phyloP scores from a whole-genome alignment of 1,284 basidiomycete genomes.

The Moniliella sp. region DNA sequence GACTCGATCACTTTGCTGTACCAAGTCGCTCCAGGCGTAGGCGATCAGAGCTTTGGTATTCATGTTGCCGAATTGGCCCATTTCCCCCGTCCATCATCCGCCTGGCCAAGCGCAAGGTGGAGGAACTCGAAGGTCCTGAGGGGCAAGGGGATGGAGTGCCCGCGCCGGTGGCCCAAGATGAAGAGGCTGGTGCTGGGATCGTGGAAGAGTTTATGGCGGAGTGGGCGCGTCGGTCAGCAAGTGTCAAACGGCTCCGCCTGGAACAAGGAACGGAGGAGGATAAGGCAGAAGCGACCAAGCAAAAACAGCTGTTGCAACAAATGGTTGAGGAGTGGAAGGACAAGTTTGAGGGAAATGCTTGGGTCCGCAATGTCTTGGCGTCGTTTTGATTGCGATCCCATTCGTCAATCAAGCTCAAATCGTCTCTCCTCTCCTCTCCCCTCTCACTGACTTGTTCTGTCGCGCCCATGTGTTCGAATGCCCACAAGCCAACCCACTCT shows the following conservation, averaged over 20 bases:
- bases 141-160: no score
- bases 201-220: constrained; percentile 1
- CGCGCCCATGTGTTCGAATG: no score
- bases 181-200: not conserved
- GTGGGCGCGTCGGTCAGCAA: not conserved
- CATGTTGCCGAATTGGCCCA: constrained; percentile 89
- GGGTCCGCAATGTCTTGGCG: not conserved
- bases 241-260: not conserved
- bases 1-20: constrained; percentile 53
- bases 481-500: not conserved
- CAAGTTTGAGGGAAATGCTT: not conserved
- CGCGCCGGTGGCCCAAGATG: no score
- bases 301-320: no score
- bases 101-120: constrained; percentile 80
- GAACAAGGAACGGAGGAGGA: no score
- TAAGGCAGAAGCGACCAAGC: no score
- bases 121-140: constrained; percentile 83
- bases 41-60: constrained; percentile 93
- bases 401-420: not conserved
- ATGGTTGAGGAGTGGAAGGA: not conserved
- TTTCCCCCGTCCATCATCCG: constrained; percentile 85
- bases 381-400: not conserved
- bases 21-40: constrained; percentile 50
- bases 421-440: no score
- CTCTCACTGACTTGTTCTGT: no score